Conservation (phyloP, 306 rosid species). For the Alnus glutinosa region DNA sequence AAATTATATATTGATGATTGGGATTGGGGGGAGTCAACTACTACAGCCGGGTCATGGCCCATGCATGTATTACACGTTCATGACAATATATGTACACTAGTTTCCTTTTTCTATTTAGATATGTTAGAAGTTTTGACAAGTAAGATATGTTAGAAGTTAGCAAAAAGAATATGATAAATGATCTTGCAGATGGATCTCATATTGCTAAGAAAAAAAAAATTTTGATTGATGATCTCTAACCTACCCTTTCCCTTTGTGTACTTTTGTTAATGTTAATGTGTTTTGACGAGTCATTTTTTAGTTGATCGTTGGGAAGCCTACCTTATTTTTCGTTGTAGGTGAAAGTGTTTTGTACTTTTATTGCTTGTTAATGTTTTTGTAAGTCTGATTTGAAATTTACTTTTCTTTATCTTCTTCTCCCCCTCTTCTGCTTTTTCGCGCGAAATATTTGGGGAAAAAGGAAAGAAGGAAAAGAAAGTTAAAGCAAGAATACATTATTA, state of each 20-base stretch:
- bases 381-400: neutral
- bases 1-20: constrained; percentile 5
- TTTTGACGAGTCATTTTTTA: too few species aligned
- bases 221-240: too few species aligned
- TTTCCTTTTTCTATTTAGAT: neutral
- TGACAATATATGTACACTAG: neutral
- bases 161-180: neutral
- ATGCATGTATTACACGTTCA: constrained; percentile 42
- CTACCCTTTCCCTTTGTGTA: too few species aligned
- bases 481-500: neutral
- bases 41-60: constrained; percentile 20
- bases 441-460: neutral
- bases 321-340: too few species aligned
- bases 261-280: too few species aligned
- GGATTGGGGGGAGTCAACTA: constrained; percentile 18
- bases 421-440: neutral
- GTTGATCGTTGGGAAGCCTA: too few species aligned
- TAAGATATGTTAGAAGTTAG: neutral
- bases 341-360: too few species aligned
- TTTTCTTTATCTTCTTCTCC: neutral
- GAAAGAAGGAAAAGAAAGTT: neutral
- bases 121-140: neutral
- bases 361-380: too few species aligned
- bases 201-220: neutral
- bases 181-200: neutral